phyloP scores from a whole-genome alignment of 305 asterid species.

The Fraxinus sp. region DNA sequence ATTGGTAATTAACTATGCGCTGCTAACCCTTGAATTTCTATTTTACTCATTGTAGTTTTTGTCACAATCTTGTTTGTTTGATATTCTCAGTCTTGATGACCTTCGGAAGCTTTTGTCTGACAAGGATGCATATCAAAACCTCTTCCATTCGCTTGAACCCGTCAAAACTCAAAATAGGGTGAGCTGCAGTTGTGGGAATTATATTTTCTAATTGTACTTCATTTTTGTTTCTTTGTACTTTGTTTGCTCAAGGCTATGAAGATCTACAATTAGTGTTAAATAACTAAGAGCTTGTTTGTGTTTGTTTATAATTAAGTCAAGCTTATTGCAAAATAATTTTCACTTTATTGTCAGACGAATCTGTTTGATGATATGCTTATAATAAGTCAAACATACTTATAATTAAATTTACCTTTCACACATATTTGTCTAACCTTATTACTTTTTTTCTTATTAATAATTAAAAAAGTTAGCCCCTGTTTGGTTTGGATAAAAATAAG shows the following conservation, averaged over 20 bases:
- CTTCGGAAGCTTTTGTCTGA: constrained; percentile 74
- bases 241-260: not conserved
- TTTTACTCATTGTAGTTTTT: not conserved
- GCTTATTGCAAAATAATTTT: not conserved
- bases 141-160: constrained; percentile 75
- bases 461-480: not conserved
- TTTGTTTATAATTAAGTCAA: not conserved
- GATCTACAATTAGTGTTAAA: not conserved
- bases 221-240: not conserved
- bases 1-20: not conserved
- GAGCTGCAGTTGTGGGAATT: constrained; percentile 25
- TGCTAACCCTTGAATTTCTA: not conserved
- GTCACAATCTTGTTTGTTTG: not conserved
- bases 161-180: constrained; percentile 82
- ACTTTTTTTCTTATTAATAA: not conserved
- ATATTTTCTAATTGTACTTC: not conserved
- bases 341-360: not conserved
- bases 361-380: not conserved
- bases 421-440: not conserved
- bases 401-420: not conserved
- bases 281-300: not conserved
- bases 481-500: not conserved
- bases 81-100: constrained; percentile 70
- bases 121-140: constrained; percentile 74
- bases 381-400: not conserved